Evolutionary conservation across 257 asterid species (phyloP).

Genomic region (Salvia miltiorrhiza): DNA sequence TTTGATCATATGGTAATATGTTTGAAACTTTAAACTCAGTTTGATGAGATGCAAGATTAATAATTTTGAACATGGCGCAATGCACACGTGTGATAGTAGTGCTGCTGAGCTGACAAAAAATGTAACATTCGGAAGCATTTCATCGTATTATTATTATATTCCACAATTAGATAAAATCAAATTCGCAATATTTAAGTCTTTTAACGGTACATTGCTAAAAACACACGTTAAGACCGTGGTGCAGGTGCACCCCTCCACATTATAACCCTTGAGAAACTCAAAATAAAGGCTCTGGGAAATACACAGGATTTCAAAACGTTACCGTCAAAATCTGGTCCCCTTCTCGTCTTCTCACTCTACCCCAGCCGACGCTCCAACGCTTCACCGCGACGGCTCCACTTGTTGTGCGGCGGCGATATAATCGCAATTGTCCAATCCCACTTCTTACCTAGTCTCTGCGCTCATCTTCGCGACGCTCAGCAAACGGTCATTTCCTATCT

Average conservation of each 20-base stretch:
- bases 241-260: conserved; percentile 31
- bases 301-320: neutral
- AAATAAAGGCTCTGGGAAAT: neutral
- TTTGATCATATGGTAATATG: too few species aligned
- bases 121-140: too few species aligned
- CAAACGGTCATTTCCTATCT: conserved; percentile 3
- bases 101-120: too few species aligned
- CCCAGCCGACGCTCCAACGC: conserved; percentile 38
- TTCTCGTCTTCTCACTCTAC: conserved; percentile 20
- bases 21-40: too few species aligned
- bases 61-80: too few species aligned
- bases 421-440: neutral
- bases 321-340: conserved; percentile 14
- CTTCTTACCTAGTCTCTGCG: neutral
- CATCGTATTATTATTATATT: too few species aligned
- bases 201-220: too few species aligned
- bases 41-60: too few species aligned
- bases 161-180: too few species aligned
- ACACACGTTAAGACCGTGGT: conserved; percentile 2
- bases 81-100: too few species aligned
- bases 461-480: neutral
- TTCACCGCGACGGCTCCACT: conserved; percentile 40
- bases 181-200: too few species aligned
- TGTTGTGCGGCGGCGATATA: neutral
- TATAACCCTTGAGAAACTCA: conserved; percentile 6